Percentiles rank a stretch among this genome's conserved stretches.
Conservation (phyloP, 2,329 filamentous ascomycete genomes). For the Sporothrix inflata region DNA sequence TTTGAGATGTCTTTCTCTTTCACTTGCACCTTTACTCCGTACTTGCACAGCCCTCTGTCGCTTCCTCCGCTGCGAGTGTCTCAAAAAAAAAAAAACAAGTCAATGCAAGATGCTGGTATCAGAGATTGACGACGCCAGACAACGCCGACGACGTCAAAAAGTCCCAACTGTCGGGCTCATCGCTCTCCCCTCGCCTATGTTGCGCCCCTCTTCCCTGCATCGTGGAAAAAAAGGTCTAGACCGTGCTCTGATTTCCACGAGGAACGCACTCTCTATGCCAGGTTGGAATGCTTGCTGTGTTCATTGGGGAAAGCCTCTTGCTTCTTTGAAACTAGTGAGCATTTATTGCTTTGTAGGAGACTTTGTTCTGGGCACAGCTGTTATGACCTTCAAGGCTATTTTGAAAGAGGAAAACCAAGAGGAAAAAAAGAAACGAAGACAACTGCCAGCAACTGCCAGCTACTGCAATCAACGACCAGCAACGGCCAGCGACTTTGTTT, state of each 20-base stretch:
- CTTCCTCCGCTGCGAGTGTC: neutral
- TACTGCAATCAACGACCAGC: too few species aligned
- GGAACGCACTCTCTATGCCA: neutral
- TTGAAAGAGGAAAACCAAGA: neutral
- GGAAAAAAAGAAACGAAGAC: neutral
- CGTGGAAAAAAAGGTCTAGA: constrained; percentile 8
- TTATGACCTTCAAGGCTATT: neutral
- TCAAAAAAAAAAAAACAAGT: neutral
- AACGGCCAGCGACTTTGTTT: too few species aligned
- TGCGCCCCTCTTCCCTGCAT: neutral
- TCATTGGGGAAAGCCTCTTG: neutral
- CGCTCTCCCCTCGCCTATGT: neutral
- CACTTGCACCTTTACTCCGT: neutral
- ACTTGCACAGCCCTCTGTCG: neutral
- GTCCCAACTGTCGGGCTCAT: neutral
- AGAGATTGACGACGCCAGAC: neutral
- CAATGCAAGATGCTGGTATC: neutral
- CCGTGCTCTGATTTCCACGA: neutral
- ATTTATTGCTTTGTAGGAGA: neutral
- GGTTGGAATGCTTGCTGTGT: neutral
- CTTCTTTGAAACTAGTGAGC: neutral
- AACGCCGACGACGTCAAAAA: neutral
- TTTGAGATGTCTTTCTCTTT: neutral
- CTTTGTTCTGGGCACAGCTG: neutral
- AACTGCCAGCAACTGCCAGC: neutral